These are phyloP conservation scores for Coniochaeta hoffmannii DNA, from an alignment of 2,329 filamentous ascomycete genomes.

Conservation along the genomic window DNA sequence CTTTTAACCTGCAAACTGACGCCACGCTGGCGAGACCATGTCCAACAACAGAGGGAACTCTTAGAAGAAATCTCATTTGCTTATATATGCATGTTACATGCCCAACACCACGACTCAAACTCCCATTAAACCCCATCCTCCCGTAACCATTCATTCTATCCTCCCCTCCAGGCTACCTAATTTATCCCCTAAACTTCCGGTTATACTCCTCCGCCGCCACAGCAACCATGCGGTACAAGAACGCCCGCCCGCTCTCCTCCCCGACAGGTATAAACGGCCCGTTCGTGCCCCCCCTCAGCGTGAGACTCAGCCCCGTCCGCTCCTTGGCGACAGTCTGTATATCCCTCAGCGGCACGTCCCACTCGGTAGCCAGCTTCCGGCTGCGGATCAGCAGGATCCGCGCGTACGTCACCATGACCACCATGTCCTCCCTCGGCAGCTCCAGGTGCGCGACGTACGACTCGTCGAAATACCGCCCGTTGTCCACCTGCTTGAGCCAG, in stretches of 20 bases:
- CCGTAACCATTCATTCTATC: too few species aligned
- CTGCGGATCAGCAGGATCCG: slow-evolving; percentile 87
- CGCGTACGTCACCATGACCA: slow-evolving; percentile 80
- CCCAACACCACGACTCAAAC: too few species aligned
- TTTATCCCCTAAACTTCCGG: slow-evolving; percentile 42
- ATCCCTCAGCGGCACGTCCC: slow-evolving; percentile 94
- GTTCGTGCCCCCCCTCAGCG: slow-evolving; percentile 81
- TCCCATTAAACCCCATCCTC: too few species aligned
- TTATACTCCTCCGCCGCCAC: slow-evolving; percentile 63
- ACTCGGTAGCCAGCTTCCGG: slow-evolving; percentile 79
- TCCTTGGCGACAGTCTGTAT: slow-evolving; percentile 97
- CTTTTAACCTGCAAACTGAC: too few species aligned
- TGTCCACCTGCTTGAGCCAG: slow-evolving; percentile 98
- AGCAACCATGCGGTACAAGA: slow-evolving; percentile 58
- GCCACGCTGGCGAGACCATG: too few species aligned
- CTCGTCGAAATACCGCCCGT: slow-evolving; percentile 96
- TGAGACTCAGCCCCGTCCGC: slow-evolving; percentile 83
- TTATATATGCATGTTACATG: too few species aligned
- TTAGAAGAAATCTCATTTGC: too few species aligned
- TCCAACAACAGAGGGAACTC: too few species aligned
- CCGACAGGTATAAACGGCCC: slow-evolving; percentile 90
- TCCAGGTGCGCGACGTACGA: slow-evolving; percentile 95
- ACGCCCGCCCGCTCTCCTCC: slow-evolving; percentile 68
- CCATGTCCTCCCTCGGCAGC: slow-evolving; percentile 78
- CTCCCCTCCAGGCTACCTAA: too few species aligned